phyloP scores from a whole-genome alignment of 2,329 filamentous ascomycete genomes.

The Pyrenophora graminea region DNA sequence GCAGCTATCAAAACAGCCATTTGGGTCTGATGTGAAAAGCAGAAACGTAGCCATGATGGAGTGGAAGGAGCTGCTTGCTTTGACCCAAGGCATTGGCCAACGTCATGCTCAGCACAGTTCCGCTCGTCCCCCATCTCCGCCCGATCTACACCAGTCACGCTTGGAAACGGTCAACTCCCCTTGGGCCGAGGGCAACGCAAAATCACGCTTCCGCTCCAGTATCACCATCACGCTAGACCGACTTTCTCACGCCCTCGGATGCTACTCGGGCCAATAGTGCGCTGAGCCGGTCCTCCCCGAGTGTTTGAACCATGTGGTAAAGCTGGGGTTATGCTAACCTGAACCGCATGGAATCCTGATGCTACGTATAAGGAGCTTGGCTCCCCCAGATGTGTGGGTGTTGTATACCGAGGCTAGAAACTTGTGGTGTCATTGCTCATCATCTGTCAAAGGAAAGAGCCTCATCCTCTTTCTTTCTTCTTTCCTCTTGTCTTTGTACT shows the following conservation, averaged over 20 bases:
- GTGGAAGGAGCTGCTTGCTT: slow-evolving; percentile 5
- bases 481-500: not conserved
- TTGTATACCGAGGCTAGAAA: slow-evolving; percentile 26
- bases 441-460: slow-evolving; percentile 10
- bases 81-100: slow-evolving; percentile 41
- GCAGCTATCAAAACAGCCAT: not conserved
- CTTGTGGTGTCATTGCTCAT: slow-evolving; percentile 32
- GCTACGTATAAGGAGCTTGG: slow-evolving; percentile 40
- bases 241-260: slow-evolving; percentile 34
- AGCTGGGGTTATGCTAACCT: slow-evolving; percentile 15
- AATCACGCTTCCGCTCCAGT: slow-evolving; percentile 16
- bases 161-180: slow-evolving; percentile 26
- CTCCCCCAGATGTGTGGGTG: slow-evolving; percentile 17
- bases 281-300: slow-evolving; percentile 41
- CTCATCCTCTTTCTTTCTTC: not conserved
- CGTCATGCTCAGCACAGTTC: slow-evolving; percentile 38
- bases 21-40: not conserved
- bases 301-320: slow-evolving; percentile 22
- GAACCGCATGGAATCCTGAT: slow-evolving; percentile 17
- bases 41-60: not conserved
- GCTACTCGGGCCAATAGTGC: slow-evolving; percentile 43
- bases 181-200: slow-evolving; percentile 41
- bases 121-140: slow-evolving; percentile 30
- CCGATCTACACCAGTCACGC: slow-evolving; percentile 29
- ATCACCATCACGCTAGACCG: slow-evolving; percentile 7